Evolutionary conservation across 768 basidiomycete genomes (phyloP).

Genomic region (Goffeauzyma gilvescens): DNA sequence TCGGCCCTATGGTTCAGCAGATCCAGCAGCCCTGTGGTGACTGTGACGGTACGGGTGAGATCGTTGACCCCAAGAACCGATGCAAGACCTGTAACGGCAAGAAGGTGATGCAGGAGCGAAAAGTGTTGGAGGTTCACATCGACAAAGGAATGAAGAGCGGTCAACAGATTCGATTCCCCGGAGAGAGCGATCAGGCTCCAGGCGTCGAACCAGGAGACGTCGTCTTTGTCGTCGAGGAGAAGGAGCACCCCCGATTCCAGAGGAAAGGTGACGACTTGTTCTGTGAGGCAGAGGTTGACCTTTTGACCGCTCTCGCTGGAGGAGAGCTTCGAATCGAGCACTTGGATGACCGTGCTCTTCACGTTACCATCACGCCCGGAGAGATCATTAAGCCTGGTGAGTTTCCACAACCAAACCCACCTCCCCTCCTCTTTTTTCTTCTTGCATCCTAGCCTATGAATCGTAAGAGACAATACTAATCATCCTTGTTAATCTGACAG

Average conservation of each 20-base stretch:
- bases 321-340: constrained; percentile 79
- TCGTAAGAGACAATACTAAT: neutral
- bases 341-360: constrained; percentile 72
- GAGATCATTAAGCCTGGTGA: constrained; percentile 83
- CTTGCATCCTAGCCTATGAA: neutral
- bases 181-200: constrained; percentile 88
- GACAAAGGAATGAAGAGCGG: constrained; percentile 96
- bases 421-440: neutral
- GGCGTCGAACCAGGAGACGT: constrained; percentile 76
- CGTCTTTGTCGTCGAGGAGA: constrained; percentile 91
- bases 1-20: constrained; percentile 99
- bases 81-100: constrained; percentile 87
- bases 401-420: constrained; percentile 21
- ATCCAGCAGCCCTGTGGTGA: constrained; percentile 89
- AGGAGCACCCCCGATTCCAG: constrained; percentile 56
- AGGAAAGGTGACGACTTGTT: constrained; percentile 72
- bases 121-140: constrained; percentile 41
- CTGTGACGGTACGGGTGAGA: constrained; percentile 80
- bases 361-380: constrained; percentile 64
- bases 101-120: constrained; percentile 77
- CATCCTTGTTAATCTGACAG: constrained; percentile 33
- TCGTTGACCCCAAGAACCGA: constrained; percentile 80
- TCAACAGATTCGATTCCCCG: constrained; percentile 68
- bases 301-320: constrained; percentile 81
- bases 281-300: constrained; percentile 72